These are phyloP conservation scores for Scheffersomyces segobiensis DNA, from an alignment of 1,139 yeast genomes.

Conservation along the genomic window DNA sequence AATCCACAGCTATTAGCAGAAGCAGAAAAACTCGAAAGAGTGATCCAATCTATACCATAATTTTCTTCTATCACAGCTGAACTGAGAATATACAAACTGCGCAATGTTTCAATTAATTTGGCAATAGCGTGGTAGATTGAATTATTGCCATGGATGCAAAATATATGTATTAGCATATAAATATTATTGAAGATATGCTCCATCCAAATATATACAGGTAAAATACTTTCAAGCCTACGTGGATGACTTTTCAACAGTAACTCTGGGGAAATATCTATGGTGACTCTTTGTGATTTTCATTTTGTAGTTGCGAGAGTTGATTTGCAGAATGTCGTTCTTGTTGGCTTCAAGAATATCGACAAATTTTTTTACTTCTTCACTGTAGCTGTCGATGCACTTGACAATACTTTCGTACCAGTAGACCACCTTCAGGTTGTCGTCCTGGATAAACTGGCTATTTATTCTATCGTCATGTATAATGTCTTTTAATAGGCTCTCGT, in stretches of 20 bases:
- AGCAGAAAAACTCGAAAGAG: conserved; percentile 4
- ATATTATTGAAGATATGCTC: not conserved
- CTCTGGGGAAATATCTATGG: conserved; percentile 43
- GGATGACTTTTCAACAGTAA: conserved; percentile 11
- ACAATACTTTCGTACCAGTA: conserved; percentile 25
- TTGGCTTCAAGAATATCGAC: conserved; percentile 8
- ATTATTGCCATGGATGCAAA: not conserved
- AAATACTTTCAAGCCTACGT: not conserved
- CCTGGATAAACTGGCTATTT: conserved; percentile 16
- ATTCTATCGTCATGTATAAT: conserved; percentile 11
- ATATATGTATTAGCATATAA: not conserved
- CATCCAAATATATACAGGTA: not conserved
- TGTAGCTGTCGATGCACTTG: conserved; percentile 25
- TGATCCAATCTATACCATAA: not conserved
- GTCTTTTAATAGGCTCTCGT: conserved; percentile 8
- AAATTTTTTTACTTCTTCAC: conserved; percentile 19
- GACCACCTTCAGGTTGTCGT: conserved; percentile 14
- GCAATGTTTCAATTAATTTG: not conserved
- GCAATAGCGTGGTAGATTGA: too few relatives aligned
- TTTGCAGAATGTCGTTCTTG: conserved; percentile 3
- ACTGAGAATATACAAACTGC: not conserved
- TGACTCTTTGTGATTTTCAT: conserved; percentile 26
- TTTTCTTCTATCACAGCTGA: not conserved
- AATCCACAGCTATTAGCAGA: conserved; percentile 8
- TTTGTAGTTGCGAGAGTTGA: conserved; percentile 10